A percentile compares a stretch with the other conserved stretches of the same genome.
phyloP scores from a whole-genome alignment of 805 yeast genomes.

The Nakazawaea ishiwadae region DNA sequence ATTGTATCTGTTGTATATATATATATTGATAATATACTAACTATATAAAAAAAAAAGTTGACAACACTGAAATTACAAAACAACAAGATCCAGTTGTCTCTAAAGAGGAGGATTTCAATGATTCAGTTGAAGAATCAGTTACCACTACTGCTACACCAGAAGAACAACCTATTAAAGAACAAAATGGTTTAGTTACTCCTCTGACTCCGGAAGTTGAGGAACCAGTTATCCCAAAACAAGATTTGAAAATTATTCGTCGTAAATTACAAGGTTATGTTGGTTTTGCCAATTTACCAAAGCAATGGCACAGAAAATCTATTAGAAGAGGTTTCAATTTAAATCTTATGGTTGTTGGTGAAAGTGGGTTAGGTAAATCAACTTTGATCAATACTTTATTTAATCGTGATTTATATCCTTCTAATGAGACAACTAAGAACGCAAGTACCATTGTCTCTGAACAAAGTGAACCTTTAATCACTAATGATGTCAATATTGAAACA shows the following conservation, averaged over 20 bases:
- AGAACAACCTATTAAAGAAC: constrained; percentile 1
- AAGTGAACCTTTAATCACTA: constrained; percentile 10
- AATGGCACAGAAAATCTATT: constrained; percentile 94
- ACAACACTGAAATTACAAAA: not conserved
- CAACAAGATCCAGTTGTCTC: not conserved
- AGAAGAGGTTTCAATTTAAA: constrained; percentile 88
- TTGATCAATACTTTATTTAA: constrained; percentile 87
- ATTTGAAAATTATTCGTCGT: constrained; percentile 66
- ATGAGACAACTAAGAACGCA: too few relatives aligned
- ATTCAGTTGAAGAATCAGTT: constrained; percentile 11
- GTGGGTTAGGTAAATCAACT: constrained; percentile 91
- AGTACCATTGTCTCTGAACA: too few relatives aligned
- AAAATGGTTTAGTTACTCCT: not conserved
- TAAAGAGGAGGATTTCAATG: constrained; percentile 9
- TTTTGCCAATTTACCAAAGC: constrained; percentile 95
- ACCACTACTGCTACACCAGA: constrained; percentile 5
- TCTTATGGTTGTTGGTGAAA: constrained; percentile 85
- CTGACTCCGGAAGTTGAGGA: not conserved
- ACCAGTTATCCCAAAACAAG: constrained; percentile 20
- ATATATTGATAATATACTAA: not conserved
- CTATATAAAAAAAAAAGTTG: not conserved
- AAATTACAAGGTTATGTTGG: constrained; percentile 93
- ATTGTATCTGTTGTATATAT: too few relatives aligned
- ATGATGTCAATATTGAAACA: constrained; percentile 53
- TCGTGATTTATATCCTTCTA: constrained; percentile 53